Evolutionary conservation across 176 grass and related monocot species (phyloP).

Genomic region (Raddia distichophylla): DNA sequence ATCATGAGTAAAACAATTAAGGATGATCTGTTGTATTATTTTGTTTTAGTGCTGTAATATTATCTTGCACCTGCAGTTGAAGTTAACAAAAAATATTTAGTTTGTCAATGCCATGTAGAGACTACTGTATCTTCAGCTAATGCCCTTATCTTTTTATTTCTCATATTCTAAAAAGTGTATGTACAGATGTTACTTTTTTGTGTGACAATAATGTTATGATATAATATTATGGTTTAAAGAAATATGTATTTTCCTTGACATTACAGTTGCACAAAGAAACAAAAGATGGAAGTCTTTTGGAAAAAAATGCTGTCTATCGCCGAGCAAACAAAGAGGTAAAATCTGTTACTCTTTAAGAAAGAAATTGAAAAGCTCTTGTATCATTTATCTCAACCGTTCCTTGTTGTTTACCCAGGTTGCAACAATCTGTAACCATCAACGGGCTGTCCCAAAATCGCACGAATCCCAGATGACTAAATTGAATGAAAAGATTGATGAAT

Average conservation of each 20-base stretch:
- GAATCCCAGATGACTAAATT: constrained; percentile 86
- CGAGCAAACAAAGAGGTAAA: constrained; percentile 90
- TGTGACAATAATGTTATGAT: constrained; percentile 19
- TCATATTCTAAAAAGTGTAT: background rate
- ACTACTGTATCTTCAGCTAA: constrained; percentile 18
- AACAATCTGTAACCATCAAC: constrained; percentile 98
- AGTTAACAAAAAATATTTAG: constrained; percentile 19
- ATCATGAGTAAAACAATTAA: constrained; percentile 1
- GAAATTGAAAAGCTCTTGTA: background rate
- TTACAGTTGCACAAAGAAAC: constrained; percentile 92
- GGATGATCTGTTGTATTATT: constrained; percentile 20
- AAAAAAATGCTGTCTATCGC: constrained; percentile 92
- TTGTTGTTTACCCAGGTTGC: constrained; percentile 71
- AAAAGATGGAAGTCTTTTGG: constrained; percentile 74
- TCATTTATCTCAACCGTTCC: constrained; percentile 1
- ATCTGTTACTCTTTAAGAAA: constrained; percentile 1
- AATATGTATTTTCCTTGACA: constrained; percentile 15
- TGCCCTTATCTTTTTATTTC: background rate
- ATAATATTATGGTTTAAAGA: constrained; percentile 22
- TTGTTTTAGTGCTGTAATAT: constrained; percentile 23
- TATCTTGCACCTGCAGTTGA: background rate
- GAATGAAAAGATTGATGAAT: constrained; percentile 92
- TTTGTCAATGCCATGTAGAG: constrained; percentile 5
- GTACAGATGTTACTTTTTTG: background rate
- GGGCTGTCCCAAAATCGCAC: constrained; percentile 91